These are phyloP conservation scores for Juglanconis sp. DNA, from an alignment of 2,329 filamentous ascomycete genomes.

Conservation along the genomic window DNA sequence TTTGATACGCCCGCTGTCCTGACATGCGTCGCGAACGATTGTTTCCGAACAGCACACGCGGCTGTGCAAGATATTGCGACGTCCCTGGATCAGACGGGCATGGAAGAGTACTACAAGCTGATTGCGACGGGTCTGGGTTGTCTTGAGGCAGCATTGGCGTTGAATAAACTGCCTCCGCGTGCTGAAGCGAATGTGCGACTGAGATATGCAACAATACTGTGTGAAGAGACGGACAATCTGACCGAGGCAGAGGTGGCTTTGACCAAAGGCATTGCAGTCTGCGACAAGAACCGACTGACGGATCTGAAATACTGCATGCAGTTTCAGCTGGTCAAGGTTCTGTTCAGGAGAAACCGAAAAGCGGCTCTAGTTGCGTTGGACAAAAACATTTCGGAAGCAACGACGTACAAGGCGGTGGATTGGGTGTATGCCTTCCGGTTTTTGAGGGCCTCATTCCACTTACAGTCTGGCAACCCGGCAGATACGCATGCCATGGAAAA, in stretches of 20 bases:
- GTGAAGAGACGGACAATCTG: slow-evolving; percentile 73
- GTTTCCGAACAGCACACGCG: slow-evolving; percentile 62
- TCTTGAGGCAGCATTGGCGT: slow-evolving; percentile 66
- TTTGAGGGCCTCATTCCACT: slow-evolving; percentile 65
- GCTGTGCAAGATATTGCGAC: slow-evolving; percentile 48
- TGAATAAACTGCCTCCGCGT: slow-evolving; percentile 57
- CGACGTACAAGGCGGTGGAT: slow-evolving; percentile 63
- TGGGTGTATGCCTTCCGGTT: slow-evolving; percentile 79
- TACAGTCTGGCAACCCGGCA: slow-evolving; percentile 57
- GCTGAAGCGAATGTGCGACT: slow-evolving; percentile 67
- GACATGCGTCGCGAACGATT: slow-evolving; percentile 72
- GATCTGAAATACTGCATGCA: slow-evolving; percentile 78
- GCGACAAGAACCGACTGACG: slow-evolving; percentile 59
- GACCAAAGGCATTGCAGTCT: slow-evolving; percentile 67
- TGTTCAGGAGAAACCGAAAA: slow-evolving; percentile 68
- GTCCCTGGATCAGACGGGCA: slow-evolving; percentile 45
- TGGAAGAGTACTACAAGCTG: slow-evolving; percentile 68
- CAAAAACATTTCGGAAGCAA: slow-evolving; percentile 63
- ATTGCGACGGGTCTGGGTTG: slow-evolving; percentile 71
- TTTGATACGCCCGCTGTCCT: slow-evolving; percentile 58
- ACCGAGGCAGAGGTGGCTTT: slow-evolving; percentile 70
- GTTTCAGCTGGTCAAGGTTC: slow-evolving; percentile 66
- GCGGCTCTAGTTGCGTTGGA: slow-evolving; percentile 72
- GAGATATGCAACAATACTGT: slow-evolving; percentile 67
- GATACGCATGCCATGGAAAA: slow-evolving; percentile 67